phyloP scores from a whole-genome alignment of 2,329 filamentous ascomycete species.

The Sclerotinia trifoliorum region DNA sequence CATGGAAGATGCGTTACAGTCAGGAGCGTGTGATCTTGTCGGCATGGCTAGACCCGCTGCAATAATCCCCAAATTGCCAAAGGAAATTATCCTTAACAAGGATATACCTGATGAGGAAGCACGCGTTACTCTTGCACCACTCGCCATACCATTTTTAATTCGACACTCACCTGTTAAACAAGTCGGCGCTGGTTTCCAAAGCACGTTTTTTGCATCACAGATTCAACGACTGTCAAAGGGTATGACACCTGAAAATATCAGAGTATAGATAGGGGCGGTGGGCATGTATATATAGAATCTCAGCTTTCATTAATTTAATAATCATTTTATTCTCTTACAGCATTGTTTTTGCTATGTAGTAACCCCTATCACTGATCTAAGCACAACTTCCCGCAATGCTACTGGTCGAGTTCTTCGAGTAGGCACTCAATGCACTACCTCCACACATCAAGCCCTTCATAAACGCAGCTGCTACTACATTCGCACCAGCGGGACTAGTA shows the following conservation, averaged over 20 bases:
- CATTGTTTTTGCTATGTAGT: not conserved
- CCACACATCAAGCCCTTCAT: conserved; percentile 48
- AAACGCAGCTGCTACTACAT: conserved; percentile 51
- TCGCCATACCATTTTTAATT: conserved; percentile 21
- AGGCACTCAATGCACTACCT: conserved; percentile 29
- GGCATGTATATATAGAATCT: not conserved
- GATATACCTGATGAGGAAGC: conserved; percentile 34
- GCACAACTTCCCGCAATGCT: conserved; percentile 35
- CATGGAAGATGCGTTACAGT: conserved; percentile 49
- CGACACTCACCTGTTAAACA: conserved; percentile 23
- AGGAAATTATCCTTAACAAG: conserved; percentile 41
- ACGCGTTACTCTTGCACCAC: conserved; percentile 18
- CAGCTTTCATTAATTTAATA: not conserved
- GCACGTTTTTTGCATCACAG: conserved; percentile 36
- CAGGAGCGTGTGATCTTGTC: conserved; percentile 50
- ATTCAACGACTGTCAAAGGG: conserved; percentile 36
- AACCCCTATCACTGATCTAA: conserved; percentile 11
- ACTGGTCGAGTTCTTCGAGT: conserved; percentile 35
- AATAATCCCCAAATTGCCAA: conserved; percentile 46
- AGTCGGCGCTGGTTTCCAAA: conserved; percentile 27
- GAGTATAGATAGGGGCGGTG: not conserved
- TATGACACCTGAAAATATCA: not conserved
- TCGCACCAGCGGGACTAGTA: conserved; percentile 54
- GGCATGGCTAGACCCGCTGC: conserved; percentile 49
- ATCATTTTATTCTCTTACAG: not conserved